phyloP scores from a whole-genome alignment of 305 asterid species.

The Fraxinus xanthoxyloides region DNA sequence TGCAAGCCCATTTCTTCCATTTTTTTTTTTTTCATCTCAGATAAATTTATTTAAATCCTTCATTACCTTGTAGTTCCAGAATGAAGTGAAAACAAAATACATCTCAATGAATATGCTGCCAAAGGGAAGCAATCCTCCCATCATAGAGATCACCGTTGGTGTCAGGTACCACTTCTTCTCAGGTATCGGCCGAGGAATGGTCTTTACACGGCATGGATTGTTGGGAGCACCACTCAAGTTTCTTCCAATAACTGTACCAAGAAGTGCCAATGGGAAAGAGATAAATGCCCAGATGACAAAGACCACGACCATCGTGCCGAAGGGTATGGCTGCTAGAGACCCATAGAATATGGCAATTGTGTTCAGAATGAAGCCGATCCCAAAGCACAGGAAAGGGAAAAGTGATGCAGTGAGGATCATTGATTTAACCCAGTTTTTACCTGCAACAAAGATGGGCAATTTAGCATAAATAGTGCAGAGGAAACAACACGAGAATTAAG shows the following conservation, averaged over 20 bases:
- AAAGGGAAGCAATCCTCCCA: constrained; percentile 61
- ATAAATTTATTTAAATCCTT: background rate
- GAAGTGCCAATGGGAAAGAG: constrained; percentile 54
- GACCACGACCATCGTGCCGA: constrained; percentile 57
- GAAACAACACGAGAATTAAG: background rate
- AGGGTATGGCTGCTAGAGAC: constrained; percentile 61
- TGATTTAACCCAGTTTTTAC: constrained; percentile 54
- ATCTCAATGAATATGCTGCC: constrained; percentile 62
- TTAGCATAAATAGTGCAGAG: background rate
- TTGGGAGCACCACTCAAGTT: constrained; percentile 61
- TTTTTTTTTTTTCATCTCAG: background rate
- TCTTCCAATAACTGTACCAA: constrained; percentile 57
- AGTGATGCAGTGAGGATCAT: constrained; percentile 60
- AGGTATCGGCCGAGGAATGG: constrained; percentile 59
- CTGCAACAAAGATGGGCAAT: constrained; percentile 24
- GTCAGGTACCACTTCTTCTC: constrained; percentile 59
- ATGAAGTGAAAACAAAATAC: constrained; percentile 61
- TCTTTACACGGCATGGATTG: constrained; percentile 61
- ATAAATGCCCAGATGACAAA: constrained; percentile 55
- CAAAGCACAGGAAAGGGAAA: constrained; percentile 58
- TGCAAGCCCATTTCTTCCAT: background rate
- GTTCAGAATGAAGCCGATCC: constrained; percentile 51
- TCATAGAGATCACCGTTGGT: constrained; percentile 48
- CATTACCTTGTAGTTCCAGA: constrained; percentile 62
- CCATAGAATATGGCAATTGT: constrained; percentile 58